Evolutionary conservation across 2,329 filamentous ascomycete genomes (phyloP), one percentile per base, ranked within the genome.

Genomic region (Fusarium sp.): DNA sequence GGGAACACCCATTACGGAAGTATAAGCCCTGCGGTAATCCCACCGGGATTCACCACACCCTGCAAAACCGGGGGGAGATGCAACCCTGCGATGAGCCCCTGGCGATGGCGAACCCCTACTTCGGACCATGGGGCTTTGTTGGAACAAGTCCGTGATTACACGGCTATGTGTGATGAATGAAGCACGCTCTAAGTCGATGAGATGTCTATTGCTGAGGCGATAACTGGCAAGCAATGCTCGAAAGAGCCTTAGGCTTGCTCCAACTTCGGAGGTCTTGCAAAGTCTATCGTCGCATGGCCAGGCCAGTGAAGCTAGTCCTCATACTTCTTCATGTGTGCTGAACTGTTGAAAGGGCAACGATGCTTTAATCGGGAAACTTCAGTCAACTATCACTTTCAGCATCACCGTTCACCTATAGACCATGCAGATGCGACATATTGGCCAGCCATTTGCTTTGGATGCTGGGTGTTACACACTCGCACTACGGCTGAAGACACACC

Each of bases 21-120:
- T 58, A 65, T 53, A 55, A 64, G 56, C 64, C 64, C 67, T 65
- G 56, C 53, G 58, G 38, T 70, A 53, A 65, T 62, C 64, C 50
- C 46, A n/a, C 64, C 40, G 42, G 42, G 54, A 57, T 62, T 50
- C 61, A 55, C 23, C 57, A 49, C 25, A 61, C 64, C 58, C 59
- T 63, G 44, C 36, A 58, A 29, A 58, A 36, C 64, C 51, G 57
- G 67, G 67, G 64, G 54, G 57, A 11, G 33, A 61, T 68, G 67
- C 42, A 40, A 70, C 67, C 67, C 56, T 68, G 23, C 20, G 58
- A 38, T 54, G 56, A 65, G 40, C 57, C 56, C 67, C 40, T 51
- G 60, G 46, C 62, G 54, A 56, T 55, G 53, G 55, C 46, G 33
- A 68, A 67, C 44, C 60, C 65, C 36, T 65, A 67, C 55, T 67